Conservation (phyloP, 1,139 yeast genomes). For the Yamadazyma siamensis region DNA sequence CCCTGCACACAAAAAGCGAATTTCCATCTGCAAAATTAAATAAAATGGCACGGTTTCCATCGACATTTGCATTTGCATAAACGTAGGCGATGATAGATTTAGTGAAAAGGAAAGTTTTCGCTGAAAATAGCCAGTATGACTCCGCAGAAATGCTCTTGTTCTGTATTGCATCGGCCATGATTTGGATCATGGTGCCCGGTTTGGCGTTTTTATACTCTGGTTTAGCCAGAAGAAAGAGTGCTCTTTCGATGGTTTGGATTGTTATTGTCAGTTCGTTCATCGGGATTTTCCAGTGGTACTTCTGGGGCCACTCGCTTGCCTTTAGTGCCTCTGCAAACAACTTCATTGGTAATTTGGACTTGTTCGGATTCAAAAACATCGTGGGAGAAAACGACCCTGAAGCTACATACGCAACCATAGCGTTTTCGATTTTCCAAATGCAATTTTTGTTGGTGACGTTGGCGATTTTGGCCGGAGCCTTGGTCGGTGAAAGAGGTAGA, state of each 20-base stretch:
- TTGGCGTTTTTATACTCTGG: slow-evolving; percentile 92
- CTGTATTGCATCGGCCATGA: slow-evolving; percentile 65
- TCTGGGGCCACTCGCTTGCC: slow-evolving; percentile 95
- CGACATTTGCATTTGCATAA: no score
- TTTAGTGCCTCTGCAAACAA: slow-evolving; percentile 75
- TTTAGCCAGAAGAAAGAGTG: slow-evolving; percentile 85
- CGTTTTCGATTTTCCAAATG: slow-evolving; percentile 84
- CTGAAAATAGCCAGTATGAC: slow-evolving; percentile 41
- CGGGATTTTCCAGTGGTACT: slow-evolving; percentile 91
- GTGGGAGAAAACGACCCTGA: slow-evolving; percentile 47
- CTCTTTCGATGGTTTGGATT: slow-evolving; percentile 85
- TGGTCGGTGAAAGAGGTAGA: slow-evolving; percentile 86
- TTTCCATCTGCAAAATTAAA: no score
- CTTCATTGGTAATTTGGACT: slow-evolving; percentile 80
- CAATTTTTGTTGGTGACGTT: slow-evolving; percentile 88
- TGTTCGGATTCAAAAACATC: slow-evolving; percentile 76
- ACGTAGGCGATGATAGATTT: background rate
- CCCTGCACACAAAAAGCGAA: no score
- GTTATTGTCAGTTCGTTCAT: slow-evolving; percentile 71
- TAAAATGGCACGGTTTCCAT: no score
- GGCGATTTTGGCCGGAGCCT: slow-evolving; percentile 91
- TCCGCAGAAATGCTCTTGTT: slow-evolving; percentile 42
- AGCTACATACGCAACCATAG: slow-evolving; percentile 70
- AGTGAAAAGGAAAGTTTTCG: slow-evolving; percentile 23
- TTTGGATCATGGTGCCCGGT: slow-evolving; percentile 93